Evolutionary conservation across 257 asterid genomes (phyloP).

Genomic region (Nicotiana obtusifolia): DNA sequence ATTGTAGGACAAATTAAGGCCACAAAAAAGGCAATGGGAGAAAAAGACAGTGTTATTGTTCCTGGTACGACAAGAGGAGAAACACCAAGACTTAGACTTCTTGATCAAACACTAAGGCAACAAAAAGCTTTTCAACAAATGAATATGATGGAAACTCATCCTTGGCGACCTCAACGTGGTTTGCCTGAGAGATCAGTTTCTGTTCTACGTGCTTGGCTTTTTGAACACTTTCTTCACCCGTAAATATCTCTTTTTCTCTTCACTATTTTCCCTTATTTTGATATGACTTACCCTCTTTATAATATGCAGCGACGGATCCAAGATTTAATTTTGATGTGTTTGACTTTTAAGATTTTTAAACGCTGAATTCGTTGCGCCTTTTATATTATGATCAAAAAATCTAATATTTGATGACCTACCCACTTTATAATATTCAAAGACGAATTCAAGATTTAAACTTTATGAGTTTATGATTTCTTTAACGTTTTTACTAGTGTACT

Average conservation of each 20-base stretch:
- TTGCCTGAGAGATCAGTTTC: constrained; percentile 81
- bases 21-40: constrained; percentile 60
- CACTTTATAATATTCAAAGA: no score
- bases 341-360: neutral
- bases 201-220: constrained; percentile 83
- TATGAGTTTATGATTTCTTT: no score
- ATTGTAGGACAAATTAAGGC: constrained; percentile 51
- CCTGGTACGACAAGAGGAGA: constrained; percentile 63
- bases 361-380: accelerated
- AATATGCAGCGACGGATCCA: no score
- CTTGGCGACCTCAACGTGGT: constrained; percentile 93
- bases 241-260: constrained; percentile 11
- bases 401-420: no score
- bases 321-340: neutral
- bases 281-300: no score
- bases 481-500: no score
- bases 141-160: constrained; percentile 73
- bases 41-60: constrained; percentile 40
- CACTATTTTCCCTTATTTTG: no score
- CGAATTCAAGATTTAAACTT: no score
- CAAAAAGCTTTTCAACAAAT: constrained; percentile 73
- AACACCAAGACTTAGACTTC: constrained; percentile 63
- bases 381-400: no score
- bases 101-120: constrained; percentile 77
- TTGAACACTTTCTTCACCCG: constrained; percentile 98